Percentiles rank a stretch among this genome's conserved stretches.
These are phyloP conservation scores for Gynochthodes officinalis DNA, from an alignment of 257 asterid species.

Conservation along the genomic window DNA sequence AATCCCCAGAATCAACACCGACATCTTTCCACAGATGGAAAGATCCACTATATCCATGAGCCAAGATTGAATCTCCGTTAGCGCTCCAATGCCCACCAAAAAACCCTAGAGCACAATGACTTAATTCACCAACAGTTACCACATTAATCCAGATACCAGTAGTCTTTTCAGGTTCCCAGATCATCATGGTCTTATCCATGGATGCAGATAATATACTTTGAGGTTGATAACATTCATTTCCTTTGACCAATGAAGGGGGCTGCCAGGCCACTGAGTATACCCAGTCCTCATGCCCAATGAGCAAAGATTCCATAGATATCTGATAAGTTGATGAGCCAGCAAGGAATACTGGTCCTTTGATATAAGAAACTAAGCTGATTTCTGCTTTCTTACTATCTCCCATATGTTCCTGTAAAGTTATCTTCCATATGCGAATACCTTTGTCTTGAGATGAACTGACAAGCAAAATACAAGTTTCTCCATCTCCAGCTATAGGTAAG, in stretches of 20 bases:
- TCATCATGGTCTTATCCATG: constrained; percentile 99
- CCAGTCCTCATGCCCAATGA: constrained; percentile 98
- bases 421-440: constrained; percentile 96
- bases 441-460: constrained; percentile 98
- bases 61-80: constrained; percentile 62
- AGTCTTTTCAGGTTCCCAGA: constrained; percentile 95
- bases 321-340: constrained; percentile 66
- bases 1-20: constrained; percentile 65
- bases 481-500: constrained; percentile 49
- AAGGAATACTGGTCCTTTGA: constrained; percentile 81
- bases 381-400: constrained; percentile 36
- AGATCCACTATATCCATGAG: constrained; percentile 98
- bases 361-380: constrained; percentile 72
- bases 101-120: constrained; percentile 95
- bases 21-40: constrained; percentile 87
- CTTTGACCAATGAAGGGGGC: constrained; percentile 54
- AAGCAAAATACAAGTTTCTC: constrained; percentile 55
- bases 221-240: constrained; percentile 62
- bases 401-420: constrained; percentile 41
- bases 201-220: constrained; percentile 92
- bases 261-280: constrained; percentile 97
- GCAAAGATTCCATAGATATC: constrained; percentile 84
- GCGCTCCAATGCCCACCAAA: constrained; percentile 98
- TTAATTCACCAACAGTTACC: constrained; percentile 92
- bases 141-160: constrained; percentile 96